Conservation (phyloP, 1,284 basidiomycete genomes). For the Pseudozyma hubeiensis region DNA sequence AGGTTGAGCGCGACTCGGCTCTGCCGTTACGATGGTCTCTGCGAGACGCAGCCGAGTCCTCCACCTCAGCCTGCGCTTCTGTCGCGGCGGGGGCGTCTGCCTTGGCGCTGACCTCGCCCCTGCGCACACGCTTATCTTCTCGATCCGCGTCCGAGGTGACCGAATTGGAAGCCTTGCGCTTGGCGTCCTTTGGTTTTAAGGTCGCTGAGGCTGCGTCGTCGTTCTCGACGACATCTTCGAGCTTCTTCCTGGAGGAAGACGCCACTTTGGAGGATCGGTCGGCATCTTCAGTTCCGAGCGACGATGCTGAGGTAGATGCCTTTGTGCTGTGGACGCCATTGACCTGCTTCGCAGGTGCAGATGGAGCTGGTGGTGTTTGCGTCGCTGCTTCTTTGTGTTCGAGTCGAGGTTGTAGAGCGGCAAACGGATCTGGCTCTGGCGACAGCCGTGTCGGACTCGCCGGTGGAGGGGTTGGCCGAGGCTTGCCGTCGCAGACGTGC, state of each 20-base stretch:
- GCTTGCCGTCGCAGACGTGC: constrained; percentile 62
- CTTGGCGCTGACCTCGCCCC: constrained; percentile 22
- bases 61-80: constrained; percentile 11
- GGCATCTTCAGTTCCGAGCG: constrained; percentile 15
- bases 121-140: constrained; percentile 48
- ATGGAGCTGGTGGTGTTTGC: constrained; percentile 29
- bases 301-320: constrained; percentile 8
- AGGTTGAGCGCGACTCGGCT: constrained; percentile 29
- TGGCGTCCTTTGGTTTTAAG: constrained; percentile 39
- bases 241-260: constrained; percentile 56
- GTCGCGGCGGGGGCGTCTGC: constrained; percentile 17
- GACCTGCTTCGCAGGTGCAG: constrained; percentile 13
- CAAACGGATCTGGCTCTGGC: constrained; percentile 47
- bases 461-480: constrained; percentile 37
- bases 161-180: constrained; percentile 51
- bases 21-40: constrained; percentile 32
- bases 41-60: constrained; percentile 17
- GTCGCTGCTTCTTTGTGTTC: constrained; percentile 42
- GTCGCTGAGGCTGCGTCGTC: constrained; percentile 17
- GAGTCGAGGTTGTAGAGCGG: constrained; percentile 20
- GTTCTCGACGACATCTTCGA: constrained; percentile 43
- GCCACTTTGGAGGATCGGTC: constrained; percentile 43
- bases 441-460: constrained; percentile 45
- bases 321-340: constrained; percentile 35
- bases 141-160: constrained; percentile 37